phyloP scores from a whole-genome alignment of 345 rosid species.

The Balakata baccata region DNA sequence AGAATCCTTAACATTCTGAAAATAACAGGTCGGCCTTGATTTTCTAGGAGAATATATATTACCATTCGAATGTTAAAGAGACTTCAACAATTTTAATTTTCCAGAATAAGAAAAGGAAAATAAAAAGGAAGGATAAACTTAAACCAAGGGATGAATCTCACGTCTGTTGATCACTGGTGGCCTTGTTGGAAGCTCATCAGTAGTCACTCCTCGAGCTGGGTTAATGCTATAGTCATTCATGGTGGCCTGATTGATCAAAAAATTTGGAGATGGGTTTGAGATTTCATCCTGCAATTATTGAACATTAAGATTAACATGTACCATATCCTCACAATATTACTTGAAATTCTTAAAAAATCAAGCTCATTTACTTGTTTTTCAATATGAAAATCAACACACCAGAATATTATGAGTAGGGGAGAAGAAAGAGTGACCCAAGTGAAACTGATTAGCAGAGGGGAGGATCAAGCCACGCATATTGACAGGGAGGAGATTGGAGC shows the following conservation, averaged over 20 bases:
- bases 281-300: slow-evolving; percentile 64
- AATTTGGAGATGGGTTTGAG: slow-evolving; percentile 40
- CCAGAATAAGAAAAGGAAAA: slow-evolving; percentile 5
- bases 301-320: too few species aligned
- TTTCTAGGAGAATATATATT: neutral
- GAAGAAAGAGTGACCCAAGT: slow-evolving; percentile 65
- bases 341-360: neutral
- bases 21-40: neutral
- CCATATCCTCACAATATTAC: neutral
- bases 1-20: neutral
- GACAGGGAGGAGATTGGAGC: slow-evolving; percentile 86
- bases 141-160: slow-evolving; percentile 29
- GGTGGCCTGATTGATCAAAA: slow-evolving; percentile 21
- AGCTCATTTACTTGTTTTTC: neutral
- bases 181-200: slow-evolving; percentile 61
- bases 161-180: slow-evolving; percentile 80
- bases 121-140: neutral
- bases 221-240: slow-evolving; percentile 42
- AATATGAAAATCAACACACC: slow-evolving; percentile 27
- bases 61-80: neutral
- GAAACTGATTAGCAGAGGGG: slow-evolving; percentile 73
- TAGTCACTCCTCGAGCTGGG: slow-evolving; percentile 45
- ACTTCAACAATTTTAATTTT: neutral
- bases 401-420: slow-evolving; percentile 56
- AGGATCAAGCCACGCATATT: slow-evolving; percentile 67